Percentiles rank a stretch among this genome's conserved stretches.
Conservation (phyloP, 305 asterid genomes). For the Caryopteris hybrid region DNA sequence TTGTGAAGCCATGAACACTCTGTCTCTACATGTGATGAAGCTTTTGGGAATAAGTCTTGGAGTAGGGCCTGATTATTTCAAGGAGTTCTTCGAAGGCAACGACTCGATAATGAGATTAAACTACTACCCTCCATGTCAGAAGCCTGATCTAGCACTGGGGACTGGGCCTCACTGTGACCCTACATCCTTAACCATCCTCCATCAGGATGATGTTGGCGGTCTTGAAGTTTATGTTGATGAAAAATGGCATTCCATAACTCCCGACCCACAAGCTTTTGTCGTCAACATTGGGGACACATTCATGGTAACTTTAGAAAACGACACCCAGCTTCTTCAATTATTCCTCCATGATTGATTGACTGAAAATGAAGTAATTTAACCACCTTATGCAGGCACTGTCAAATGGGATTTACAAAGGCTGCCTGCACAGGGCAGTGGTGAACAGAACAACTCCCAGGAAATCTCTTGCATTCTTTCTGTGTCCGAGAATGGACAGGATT, state of each 20-base stretch:
- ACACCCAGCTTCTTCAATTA: neutral
- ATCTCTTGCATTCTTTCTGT: conserved; percentile 72
- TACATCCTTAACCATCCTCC: conserved; percentile 70
- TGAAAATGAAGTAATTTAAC: neutral
- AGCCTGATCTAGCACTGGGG: conserved; percentile 65
- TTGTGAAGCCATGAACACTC: conserved; percentile 58
- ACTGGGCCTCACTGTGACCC: conserved; percentile 94
- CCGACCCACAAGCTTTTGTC: conserved; percentile 64
- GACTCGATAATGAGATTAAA: conserved; percentile 82
- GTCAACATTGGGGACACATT: conserved; percentile 90
- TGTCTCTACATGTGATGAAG: conserved; percentile 58
- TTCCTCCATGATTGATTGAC: neutral
- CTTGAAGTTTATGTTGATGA: conserved; percentile 62
- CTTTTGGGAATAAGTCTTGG: conserved; percentile 71
- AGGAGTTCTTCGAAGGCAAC: conserved; percentile 63
- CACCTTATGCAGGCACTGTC: conserved; percentile 75
- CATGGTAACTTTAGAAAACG: conserved; percentile 34
- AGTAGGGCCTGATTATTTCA: conserved; percentile 41
- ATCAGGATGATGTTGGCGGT: conserved; percentile 76
- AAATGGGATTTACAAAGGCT: conserved; percentile 75
- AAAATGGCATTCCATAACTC: conserved; percentile 71
- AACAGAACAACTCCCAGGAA: conserved; percentile 51
- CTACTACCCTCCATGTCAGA: conserved; percentile 69
- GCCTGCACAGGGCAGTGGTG: conserved; percentile 78
- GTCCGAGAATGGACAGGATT: conserved; percentile 53